Conservation (phyloP, 2,329 filamentous ascomycete genomes). For the Chrysoporthe puriensis region DNA sequence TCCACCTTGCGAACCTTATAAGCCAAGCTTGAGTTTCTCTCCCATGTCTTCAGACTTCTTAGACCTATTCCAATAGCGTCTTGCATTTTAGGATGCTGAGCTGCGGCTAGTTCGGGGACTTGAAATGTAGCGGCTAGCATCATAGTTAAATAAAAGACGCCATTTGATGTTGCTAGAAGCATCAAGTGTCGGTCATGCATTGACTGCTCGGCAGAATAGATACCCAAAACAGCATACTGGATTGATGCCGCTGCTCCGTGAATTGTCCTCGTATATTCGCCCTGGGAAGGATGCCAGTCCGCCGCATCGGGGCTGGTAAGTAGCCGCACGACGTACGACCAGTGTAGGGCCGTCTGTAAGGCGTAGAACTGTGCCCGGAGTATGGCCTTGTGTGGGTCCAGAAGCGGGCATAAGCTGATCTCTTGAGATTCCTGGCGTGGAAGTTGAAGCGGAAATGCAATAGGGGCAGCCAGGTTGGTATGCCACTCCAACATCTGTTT, state of each 20-base stretch:
- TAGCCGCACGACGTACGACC: neutral
- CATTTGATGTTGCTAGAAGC: neutral
- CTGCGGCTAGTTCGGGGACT: neutral
- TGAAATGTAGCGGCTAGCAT: neutral
- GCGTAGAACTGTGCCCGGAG: neutral
- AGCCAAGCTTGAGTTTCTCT: neutral
- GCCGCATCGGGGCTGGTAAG: neutral
- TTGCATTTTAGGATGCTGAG: neutral
- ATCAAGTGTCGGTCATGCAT: neutral
- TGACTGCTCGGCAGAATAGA: neutral
- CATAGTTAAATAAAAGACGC: neutral
- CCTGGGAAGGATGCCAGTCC: neutral
- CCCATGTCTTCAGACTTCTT: neutral
- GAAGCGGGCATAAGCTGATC: neutral
- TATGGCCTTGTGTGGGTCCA: neutral
- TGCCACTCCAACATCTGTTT: conserved; percentile 30
- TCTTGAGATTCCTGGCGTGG: neutral
- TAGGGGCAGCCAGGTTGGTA: conserved; percentile 23
- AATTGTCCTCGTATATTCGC: neutral
- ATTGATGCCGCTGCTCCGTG: neutral
- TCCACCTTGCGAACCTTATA: neutral
- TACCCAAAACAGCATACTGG: neutral
- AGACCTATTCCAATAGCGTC: neutral
- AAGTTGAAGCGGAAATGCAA: conserved; percentile 23
- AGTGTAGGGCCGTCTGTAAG: neutral